Evolutionary conservation across 2,329 filamentous ascomycete species (phyloP).

Genomic region (Torrubiellomyces zombiae): DNA sequence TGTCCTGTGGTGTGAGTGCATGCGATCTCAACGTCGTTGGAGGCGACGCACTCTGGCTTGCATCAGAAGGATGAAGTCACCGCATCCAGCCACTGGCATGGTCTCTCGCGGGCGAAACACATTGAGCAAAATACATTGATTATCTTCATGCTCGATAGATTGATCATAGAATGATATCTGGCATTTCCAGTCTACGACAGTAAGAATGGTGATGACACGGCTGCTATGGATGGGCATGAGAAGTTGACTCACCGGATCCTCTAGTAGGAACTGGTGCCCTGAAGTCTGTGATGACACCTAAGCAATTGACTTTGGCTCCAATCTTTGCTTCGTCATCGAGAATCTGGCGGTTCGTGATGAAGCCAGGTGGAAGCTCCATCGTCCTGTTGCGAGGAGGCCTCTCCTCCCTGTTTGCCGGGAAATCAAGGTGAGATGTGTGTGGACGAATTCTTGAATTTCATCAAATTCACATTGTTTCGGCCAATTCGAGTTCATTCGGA

Average conservation of each 20-base stretch:
- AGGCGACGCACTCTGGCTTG: slow-evolving; percentile 30
- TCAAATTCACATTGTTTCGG: no score
- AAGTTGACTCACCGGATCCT: slow-evolving; percentile 26
- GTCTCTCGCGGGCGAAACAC: slow-evolving; percentile 39
- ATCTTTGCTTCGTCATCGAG: slow-evolving; percentile 19
- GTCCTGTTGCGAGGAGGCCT: no score
- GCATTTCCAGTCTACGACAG: slow-evolving; percentile 38
- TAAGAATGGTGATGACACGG: slow-evolving; percentile 1
- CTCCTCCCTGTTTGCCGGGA: no score
- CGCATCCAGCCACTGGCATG: slow-evolving; percentile 29
- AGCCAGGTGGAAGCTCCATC: slow-evolving; percentile 10
- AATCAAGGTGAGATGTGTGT: no score
- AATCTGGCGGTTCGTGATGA: slow-evolving; percentile 21
- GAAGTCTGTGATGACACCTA: slow-evolving; percentile 56
- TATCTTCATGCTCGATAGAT: slow-evolving; percentile 27
- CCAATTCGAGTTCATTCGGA: no score
- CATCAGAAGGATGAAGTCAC: slow-evolving; percentile 27
- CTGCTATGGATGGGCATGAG: not conserved
- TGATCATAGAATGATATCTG: slow-evolving; percentile 44
- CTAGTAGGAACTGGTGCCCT: slow-evolving; percentile 32
- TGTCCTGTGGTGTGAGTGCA: slow-evolving; percentile 8
- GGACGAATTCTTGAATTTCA: no score
- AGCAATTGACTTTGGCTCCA: slow-evolving; percentile 33
- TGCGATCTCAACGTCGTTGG: not conserved
- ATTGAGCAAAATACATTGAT: slow-evolving; percentile 28